These are phyloP conservation scores for Eutypella sp. DNA, from an alignment of 2,329 filamentous ascomycete species.

Conservation along the genomic window DNA sequence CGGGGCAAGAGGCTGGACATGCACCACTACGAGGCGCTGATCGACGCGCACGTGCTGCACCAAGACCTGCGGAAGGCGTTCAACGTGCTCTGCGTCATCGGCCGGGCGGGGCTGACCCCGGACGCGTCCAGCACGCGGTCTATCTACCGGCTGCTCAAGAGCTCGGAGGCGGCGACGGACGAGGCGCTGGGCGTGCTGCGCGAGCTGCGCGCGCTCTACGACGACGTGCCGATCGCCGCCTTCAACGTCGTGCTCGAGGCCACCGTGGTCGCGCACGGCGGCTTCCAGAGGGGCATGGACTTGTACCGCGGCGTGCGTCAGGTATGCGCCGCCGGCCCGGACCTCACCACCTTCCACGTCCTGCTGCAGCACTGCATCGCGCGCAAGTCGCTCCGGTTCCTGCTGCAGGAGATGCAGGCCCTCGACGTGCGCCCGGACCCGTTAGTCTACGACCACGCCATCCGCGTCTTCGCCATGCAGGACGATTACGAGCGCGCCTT, in stretches of 20 bases:
- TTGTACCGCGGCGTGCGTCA: constrained; percentile 33
- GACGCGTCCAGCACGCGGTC: constrained; percentile 57
- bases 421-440: constrained; percentile 27
- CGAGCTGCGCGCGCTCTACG: constrained; percentile 38
- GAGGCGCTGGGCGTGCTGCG: constrained; percentile 54
- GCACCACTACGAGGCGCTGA: constrained; percentile 75
- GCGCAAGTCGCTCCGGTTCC: constrained; percentile 26
- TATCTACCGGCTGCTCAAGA: constrained; percentile 53
- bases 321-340: constrained; percentile 29
- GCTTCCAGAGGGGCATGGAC: constrained; percentile 26
- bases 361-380: constrained; percentile 26
- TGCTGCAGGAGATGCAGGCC: constrained; percentile 33
- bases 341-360: constrained; percentile 31
- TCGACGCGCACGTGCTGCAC: constrained; percentile 61
- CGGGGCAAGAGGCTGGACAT: constrained; percentile 53
- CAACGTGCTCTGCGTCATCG: constrained; percentile 69
- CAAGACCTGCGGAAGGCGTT: constrained; percentile 63
- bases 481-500: constrained; percentile 31
- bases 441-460: constrained; percentile 25
- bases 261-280: constrained; percentile 14
- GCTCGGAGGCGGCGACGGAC: constrained; percentile 39
- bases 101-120: constrained; percentile 53
- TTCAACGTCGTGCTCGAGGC: constrained; percentile 39
- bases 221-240: constrained; percentile 32
- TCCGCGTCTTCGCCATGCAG: constrained; percentile 28